Evolutionary conservation across 1,139 yeast genomes (phyloP).

Genomic region (Magnusiomyces sp.): DNA sequence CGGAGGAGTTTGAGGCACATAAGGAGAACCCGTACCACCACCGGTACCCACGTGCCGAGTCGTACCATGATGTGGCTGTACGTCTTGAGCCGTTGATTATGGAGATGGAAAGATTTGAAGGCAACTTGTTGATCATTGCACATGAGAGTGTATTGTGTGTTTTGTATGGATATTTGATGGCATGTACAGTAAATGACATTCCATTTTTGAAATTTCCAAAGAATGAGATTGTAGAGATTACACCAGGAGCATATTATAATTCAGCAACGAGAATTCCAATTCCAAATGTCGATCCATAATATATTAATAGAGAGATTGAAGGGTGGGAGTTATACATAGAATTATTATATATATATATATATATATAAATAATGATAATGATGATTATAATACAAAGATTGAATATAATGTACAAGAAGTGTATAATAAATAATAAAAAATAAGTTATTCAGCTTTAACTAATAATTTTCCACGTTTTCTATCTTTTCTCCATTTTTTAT

Average conservation of each 20-base stretch:
- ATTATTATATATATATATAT: background rate
- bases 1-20: constrained; percentile 62
- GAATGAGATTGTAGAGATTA: constrained; percentile 76
- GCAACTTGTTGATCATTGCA: constrained; percentile 83
- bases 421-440: background rate
- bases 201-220: constrained; percentile 71
- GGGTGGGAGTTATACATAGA: too few species aligned
- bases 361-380: background rate
- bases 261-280: constrained; percentile 49
- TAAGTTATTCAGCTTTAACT: background rate
- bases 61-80: constrained; percentile 91
- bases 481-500: constrained; percentile 27
- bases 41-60: constrained; percentile 85
- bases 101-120: constrained; percentile 87
- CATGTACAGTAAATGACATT: constrained; percentile 77
- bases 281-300: constrained; percentile 22
- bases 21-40: constrained; percentile 81
- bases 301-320: too few species aligned
- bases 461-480: constrained; percentile 12
- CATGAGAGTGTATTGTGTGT: constrained; percentile 87
- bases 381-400: background rate
- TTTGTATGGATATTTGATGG: constrained; percentile 89
- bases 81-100: constrained; percentile 86
- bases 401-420: background rate
- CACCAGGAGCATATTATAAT: constrained; percentile 82